These are phyloP conservation scores for Aspergillus sp. DNA, from an alignment of 2,329 filamentous ascomycete species.

Conservation along the genomic window DNA sequence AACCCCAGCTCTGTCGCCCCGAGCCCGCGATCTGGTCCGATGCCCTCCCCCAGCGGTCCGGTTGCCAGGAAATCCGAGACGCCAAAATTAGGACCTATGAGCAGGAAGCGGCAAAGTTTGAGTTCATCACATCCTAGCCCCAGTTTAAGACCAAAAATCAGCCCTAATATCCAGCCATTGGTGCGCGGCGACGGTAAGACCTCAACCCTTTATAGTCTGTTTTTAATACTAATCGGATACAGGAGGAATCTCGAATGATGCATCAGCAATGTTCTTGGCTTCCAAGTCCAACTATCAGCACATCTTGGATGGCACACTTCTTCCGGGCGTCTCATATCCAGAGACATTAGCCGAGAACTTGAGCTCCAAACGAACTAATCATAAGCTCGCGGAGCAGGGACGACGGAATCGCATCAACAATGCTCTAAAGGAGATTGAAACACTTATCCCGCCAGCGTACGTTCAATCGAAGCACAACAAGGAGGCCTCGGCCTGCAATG, in stretches of 20 bases:
- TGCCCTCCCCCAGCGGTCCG: constrained; percentile 56
- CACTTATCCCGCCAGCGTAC: constrained; percentile 69
- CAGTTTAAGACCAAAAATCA: constrained; percentile 84
- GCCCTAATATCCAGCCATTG: constrained; percentile 90
- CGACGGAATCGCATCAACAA: constrained; percentile 93
- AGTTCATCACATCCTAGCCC: constrained; percentile 81
- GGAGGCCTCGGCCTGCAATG: constrained; percentile 45
- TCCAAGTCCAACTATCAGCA: constrained; percentile 99
- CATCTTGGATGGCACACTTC: constrained; percentile 87
- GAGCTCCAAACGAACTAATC: constrained; percentile 93
- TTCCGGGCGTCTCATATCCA: constrained; percentile 89
- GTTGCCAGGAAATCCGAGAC: constrained; percentile 50
- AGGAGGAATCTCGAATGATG: constrained; percentile 57
- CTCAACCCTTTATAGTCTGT: constrained; percentile 17
- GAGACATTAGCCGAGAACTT: constrained; percentile 90
- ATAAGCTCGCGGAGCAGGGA: constrained; percentile 97
- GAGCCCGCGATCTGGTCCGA: constrained; percentile 59
- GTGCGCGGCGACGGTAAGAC: constrained; percentile 70
- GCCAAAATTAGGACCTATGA: constrained; percentile 52
- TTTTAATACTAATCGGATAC: not conserved
- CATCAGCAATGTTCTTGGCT: constrained; percentile 75
- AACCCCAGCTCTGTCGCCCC: constrained; percentile 46
- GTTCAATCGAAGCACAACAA: constrained; percentile 49
- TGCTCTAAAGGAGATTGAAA: constrained; percentile 87
- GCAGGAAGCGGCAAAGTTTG: constrained; percentile 72